These are phyloP conservation scores for Diphasiastrum complanatum DNA, from an alignment of 83 land plant genomes.

Conservation along the genomic window DNA sequence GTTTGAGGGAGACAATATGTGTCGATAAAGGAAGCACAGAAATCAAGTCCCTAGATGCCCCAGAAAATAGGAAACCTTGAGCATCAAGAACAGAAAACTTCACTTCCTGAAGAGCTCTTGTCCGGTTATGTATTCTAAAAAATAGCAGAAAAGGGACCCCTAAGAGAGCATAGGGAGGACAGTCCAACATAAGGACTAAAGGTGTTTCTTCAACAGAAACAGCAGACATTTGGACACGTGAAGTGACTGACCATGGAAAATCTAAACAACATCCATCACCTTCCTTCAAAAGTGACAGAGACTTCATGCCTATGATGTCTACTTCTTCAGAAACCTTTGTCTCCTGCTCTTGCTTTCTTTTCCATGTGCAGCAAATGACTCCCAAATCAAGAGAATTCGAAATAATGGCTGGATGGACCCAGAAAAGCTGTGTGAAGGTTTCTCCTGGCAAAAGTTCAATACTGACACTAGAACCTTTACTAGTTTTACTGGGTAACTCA, in stretches of 20 bases:
- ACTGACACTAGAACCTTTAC: not conserved
- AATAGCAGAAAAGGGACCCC: conserved; percentile 63
- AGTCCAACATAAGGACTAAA: conserved; percentile 50
- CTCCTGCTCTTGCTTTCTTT: conserved; percentile 22
- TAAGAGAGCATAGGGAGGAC: conserved; percentile 78
- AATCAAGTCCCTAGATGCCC: conserved; percentile 59
- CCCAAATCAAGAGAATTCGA: conserved; percentile 43
- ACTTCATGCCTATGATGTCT: not conserved
- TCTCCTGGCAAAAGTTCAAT: conserved; percentile 37
- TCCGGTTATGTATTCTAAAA: conserved; percentile 51
- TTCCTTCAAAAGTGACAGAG: not conserved
- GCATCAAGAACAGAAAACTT: conserved; percentile 63
- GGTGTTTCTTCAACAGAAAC: conserved; percentile 66
- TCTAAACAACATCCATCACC: not conserved
- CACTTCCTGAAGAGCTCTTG: conserved; percentile 73
- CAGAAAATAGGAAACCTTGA: conserved; percentile 68
- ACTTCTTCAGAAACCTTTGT: not conserved
- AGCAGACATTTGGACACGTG: conserved; percentile 43
- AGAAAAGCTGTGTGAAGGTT: conserved; percentile 56
- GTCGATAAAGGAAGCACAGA: conserved; percentile 66
- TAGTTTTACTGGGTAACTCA: no score
- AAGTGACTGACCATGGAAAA: conserved; percentile 5
- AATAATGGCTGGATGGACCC: conserved; percentile 43
- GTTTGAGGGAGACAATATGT: conserved; percentile 57
- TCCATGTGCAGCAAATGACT: conserved; percentile 54